Conservation (phyloP, 306 rosid species). For the Cajanus cajan region DNA sequence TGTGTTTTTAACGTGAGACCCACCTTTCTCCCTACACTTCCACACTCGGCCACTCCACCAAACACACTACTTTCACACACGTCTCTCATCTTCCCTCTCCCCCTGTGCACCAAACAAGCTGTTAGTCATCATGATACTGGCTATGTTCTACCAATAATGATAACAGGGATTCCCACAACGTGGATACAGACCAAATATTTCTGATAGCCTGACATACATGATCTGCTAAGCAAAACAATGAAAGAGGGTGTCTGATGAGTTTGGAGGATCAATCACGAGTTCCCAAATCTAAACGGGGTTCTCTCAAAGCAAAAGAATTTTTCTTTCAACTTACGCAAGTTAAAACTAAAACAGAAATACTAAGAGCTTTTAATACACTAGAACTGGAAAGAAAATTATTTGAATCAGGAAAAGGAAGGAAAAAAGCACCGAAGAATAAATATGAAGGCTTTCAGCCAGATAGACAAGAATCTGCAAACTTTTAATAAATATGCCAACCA, state of each 20-base stretch:
- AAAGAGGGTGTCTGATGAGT: background rate
- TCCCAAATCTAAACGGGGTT: background rate
- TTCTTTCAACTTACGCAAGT: background rate
- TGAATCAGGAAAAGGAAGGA: background rate
- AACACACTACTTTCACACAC: too few species aligned
- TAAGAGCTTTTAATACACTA: background rate
- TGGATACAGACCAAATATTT: background rate
- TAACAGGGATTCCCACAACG: background rate
- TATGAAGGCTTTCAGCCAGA: slow-evolving; percentile 22
- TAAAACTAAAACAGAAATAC: background rate
- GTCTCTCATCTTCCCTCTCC: too few species aligned
- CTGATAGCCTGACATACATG: background rate
- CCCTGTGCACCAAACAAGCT: too few species aligned
- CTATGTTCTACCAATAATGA: background rate
- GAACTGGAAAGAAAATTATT: slow-evolving; percentile 3
- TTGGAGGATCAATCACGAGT: background rate
- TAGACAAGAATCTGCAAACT: slow-evolving; percentile 31
- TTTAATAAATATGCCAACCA: slow-evolving; percentile 56
- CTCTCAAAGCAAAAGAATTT: background rate
- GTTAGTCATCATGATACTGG: too few species aligned
- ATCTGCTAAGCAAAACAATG: background rate
- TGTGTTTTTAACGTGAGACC: too few species aligned
- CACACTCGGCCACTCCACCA: too few species aligned
- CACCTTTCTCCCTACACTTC: too few species aligned
- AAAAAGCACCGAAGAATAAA: background rate